A percentile compares a stretch with the other conserved stretches of the same genome.
Evolutionary conservation across 148 eudicot species (phyloP).

Genomic region (Pouteria glomerata): DNA sequence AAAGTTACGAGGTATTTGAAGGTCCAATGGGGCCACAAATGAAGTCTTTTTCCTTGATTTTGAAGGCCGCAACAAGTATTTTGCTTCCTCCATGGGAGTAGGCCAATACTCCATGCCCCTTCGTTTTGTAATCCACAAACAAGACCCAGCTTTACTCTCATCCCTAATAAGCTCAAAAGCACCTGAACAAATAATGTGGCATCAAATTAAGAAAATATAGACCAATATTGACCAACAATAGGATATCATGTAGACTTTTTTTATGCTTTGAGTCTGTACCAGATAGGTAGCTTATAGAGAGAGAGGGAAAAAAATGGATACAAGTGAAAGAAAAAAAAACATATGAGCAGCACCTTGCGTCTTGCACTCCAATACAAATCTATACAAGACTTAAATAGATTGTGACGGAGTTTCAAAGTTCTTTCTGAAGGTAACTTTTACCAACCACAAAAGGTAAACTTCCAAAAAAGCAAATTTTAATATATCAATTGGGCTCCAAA

Average conservation of each 20-base stretch:
- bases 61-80: constrained; percentile 52
- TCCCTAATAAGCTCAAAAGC: constrained; percentile 77
- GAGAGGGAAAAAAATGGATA: no score
- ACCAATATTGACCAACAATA: no score
- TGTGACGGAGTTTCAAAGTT: background rate
- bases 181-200: constrained; percentile 39
- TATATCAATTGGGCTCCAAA: background rate
- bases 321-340: background rate
- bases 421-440: background rate
- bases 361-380: background rate
- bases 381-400: background rate
- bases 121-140: constrained; percentile 91
- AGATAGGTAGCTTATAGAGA: background rate
- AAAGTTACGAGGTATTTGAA: constrained; percentile 71
- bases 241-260: background rate
- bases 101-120: constrained; percentile 97
- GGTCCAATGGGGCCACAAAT: constrained; percentile 22
- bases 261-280: background rate
- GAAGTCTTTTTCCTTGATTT: constrained; percentile 34
- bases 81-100: constrained; percentile 81
- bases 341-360: background rate
- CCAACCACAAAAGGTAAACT: no score
- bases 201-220: background rate
- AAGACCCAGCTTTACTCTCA: constrained; percentile 83
- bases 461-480: no score